Base-by-base conservation (phyloP, 768 basidiomycete genomes). In the Butyriboletus loyo region DNA sequence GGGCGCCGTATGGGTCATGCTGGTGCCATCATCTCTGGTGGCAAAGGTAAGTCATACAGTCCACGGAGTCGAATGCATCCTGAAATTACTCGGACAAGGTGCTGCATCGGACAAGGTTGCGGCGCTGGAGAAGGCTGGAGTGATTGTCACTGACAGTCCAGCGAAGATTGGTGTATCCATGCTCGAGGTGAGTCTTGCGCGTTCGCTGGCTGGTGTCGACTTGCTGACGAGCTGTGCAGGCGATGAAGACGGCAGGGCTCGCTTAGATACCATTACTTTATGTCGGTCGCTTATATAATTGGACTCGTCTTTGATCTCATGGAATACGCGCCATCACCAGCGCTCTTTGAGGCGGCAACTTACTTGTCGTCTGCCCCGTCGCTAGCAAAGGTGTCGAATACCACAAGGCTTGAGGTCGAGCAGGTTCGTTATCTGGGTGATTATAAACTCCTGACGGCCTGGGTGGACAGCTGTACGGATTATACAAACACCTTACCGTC, bases 1-100 rank as follows among this genome's bases (percentile, higher is more conserved):
- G 97, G 97, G 36, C 80, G 97, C 64, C 87, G 97, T 61, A 99
- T 98, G 95, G 93, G 95, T 42, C 94, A 98, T 66, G 94, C 95
- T 52, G 97, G 97, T 60, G 97, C 97, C 56, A 98, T 98, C 70
- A 98, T 98, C 56, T 86, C 91, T 47, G 97, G 97, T 56, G 97
- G 97, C 39, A 99, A 98, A 78, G 97, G 95, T 82, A 48, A 62
- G 75, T 50, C 45, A 34, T 4, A 36, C 44, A 0, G 22, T 31
- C 7, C 13, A n/a, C n/a, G 15, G 17, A 28, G 5, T 22, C 5
- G 44, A 42, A 28, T 25, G 22, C 17, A 11, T 46, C 25, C 39
- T 55, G n/a, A 49, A 22, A 10, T 25, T 6, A n/a, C 14, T 45
- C 25, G 42, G 36, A 55, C 24, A 57, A 87, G 87, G 89, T 69